Evolutionary conservation across 495 filamentous ascomycete species (phyloP).

Genomic region (Aspergillus asperescens): DNA sequence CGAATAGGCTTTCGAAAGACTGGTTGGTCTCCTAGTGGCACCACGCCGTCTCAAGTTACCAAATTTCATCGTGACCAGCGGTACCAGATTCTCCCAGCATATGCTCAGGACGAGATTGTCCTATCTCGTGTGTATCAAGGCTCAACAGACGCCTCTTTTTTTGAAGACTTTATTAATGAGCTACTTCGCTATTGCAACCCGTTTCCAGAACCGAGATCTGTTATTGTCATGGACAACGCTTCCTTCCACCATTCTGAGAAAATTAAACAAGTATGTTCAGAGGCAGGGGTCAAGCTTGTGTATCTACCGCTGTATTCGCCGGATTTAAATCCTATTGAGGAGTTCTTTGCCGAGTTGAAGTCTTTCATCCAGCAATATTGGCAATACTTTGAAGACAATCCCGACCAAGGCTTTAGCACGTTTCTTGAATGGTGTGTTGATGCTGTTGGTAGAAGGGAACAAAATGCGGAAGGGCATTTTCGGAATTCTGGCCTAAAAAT

Average conservation of each 20-base stretch:
- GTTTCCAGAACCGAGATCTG: constrained; percentile 37
- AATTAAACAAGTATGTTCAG: constrained; percentile 30
- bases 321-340: constrained; percentile 30
- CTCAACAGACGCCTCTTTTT: constrained; percentile 34
- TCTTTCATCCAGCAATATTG: constrained; percentile 18
- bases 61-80: constrained; percentile 27
- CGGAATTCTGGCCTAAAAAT: constrained; percentile 15
- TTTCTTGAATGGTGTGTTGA: constrained; percentile 28
- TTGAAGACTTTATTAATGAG: constrained; percentile 40
- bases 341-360: constrained; percentile 25
- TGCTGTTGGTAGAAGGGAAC: constrained; percentile 15
- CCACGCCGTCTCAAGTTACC: constrained; percentile 29
- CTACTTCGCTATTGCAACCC: constrained; percentile 33
- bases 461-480: constrained; percentile 26
- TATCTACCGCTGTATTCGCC: constrained; percentile 26
- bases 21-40: constrained; percentile 30
- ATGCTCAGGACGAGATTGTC: constrained; percentile 36
- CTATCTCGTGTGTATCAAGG: constrained; percentile 30
- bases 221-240: constrained; percentile 44
- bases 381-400: constrained; percentile 26
- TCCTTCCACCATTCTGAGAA: constrained; percentile 34
- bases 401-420: constrained; percentile 29
- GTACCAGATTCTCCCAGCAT: constrained; percentile 38
- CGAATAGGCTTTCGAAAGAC: constrained; percentile 24
- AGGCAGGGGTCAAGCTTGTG: constrained; percentile 34